Evolutionary conservation across 2,329 filamentous ascomycete genomes (phyloP).

Genomic region (Colletotrichum filicis): DNA sequence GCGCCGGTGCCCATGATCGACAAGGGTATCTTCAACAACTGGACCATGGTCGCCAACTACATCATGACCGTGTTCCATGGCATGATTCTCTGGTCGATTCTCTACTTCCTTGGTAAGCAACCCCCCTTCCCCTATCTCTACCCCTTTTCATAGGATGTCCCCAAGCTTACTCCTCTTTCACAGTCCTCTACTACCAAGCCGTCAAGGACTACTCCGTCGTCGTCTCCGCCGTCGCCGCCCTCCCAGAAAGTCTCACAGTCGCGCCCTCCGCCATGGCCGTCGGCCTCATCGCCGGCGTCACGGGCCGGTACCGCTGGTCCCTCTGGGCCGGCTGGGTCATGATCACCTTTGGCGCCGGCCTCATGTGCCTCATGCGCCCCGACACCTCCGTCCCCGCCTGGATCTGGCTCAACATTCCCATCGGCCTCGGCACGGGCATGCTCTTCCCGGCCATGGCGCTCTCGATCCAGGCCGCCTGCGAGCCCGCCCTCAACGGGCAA

Average conservation of each 20-base stretch:
- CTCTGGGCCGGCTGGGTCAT: constrained; percentile 72
- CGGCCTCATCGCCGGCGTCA: constrained; percentile 64
- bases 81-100: constrained; percentile 62
- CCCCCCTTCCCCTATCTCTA: constrained; percentile 6
- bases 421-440: constrained; percentile 71
- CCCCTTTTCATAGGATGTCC: constrained; percentile 43
- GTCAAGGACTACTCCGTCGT: constrained; percentile 66
- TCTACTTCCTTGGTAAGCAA: constrained; percentile 62
- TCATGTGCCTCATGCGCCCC: constrained; percentile 59
- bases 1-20: constrained; percentile 62
- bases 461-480: constrained; percentile 70
- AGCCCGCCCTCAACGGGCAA: constrained; percentile 58
- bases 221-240: constrained; percentile 64
- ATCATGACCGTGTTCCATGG: constrained; percentile 68
- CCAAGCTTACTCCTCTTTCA: constrained; percentile 36
- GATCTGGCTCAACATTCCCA: constrained; percentile 70
- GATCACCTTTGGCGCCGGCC: constrained; percentile 67
- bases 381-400: constrained; percentile 63
- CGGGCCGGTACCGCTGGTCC: constrained; percentile 69
- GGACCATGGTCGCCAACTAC: constrained; percentile 60
- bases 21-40: constrained; percentile 57
- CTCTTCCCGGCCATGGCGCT: constrained; percentile 73
- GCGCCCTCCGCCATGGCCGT: constrained; percentile 68
- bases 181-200: constrained; percentile 57
- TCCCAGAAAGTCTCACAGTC: constrained; percentile 72